Base-by-base conservation (phyloP, 2,329 filamentous ascomycete genomes). In the Zasmidium angulare region DNA sequence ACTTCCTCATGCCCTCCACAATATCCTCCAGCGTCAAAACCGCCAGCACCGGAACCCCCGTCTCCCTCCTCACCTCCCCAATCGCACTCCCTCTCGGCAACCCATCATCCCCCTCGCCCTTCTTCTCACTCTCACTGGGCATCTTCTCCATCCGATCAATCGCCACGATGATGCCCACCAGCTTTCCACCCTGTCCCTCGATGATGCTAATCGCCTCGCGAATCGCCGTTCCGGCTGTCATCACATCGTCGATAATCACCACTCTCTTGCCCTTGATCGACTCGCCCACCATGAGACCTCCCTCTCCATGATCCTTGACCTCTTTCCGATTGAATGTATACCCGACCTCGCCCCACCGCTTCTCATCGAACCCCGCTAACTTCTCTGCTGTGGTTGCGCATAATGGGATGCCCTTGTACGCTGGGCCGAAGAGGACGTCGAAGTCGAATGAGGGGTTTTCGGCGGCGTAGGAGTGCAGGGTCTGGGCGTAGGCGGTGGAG, bases 301-400 rank as follows among this genome's bases (percentile, higher is more conserved):
- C 93, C 78, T 99, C 95, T 48, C 95, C 93, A 75, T 98, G 93
- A 71, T 91, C 90, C 81, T 98, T 98, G 70, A 88, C 90, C 79
- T 98, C 95, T 79, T 98, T 98, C 71, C 95, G 86, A 78, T 98
- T 96, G 79, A 96, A 98, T 31, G 87, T 88, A 79, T 96, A 98
- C 71, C 88, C 90, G 58, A 90, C 82, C 47, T 82, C 77, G 57
- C 85, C 85, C 76, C 89, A 95, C 62, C 82, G 84, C 53, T 79
- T 76, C 19, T 84, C 79, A 63, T 91, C 86, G 11, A 92, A 78
- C 69, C 87, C 84, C 55, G 86, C 85, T 12, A 98, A 84, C 75
- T 92, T 89, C 72, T 90, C 85, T 40, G 88, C 83, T 17, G 91
- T 88, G 2, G 90, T 84, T 17, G 89, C 87, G 48, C 90, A 89